Evolutionary conservation across 257 asterid species (phyloP).

Genomic region (Lycium ferocissimum): DNA sequence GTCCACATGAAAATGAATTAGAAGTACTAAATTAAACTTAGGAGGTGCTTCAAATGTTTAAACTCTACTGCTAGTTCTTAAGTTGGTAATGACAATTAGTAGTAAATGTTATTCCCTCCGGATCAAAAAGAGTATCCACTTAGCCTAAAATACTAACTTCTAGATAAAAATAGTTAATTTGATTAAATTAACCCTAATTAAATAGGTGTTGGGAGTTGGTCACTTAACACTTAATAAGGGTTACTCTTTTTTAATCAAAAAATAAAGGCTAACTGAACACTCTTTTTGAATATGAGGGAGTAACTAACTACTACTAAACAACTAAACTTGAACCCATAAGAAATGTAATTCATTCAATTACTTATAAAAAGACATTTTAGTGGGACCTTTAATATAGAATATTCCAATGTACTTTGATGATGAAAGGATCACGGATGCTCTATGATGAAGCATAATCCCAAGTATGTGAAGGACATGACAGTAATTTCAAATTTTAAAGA

Average conservation of each 20-base stretch:
- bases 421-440: background rate
- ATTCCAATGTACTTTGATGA: background rate
- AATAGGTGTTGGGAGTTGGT: too few species aligned
- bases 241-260: too few species aligned
- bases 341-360: background rate
- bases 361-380: background rate
- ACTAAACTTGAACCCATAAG: background rate
- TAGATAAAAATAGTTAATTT: too few species aligned
- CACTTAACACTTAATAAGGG: too few species aligned
- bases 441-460: background rate
- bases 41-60: background rate
- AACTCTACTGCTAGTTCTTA: too few species aligned
- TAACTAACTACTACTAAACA: background rate
- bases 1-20: background rate
- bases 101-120: background rate
- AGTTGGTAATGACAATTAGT: background rate
- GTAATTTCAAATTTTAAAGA: background rate
- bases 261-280: too few species aligned
- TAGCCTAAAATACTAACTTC: too few species aligned
- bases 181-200: too few species aligned
- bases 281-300: background rate
- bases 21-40: background rate
- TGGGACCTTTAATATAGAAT: background rate
- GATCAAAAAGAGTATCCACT: too few species aligned
- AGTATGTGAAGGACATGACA: background rate